phyloP scores from a whole-genome alignment of 495 filamentous ascomycete species.

The Umbilicaria muhlenbergii region DNA sequence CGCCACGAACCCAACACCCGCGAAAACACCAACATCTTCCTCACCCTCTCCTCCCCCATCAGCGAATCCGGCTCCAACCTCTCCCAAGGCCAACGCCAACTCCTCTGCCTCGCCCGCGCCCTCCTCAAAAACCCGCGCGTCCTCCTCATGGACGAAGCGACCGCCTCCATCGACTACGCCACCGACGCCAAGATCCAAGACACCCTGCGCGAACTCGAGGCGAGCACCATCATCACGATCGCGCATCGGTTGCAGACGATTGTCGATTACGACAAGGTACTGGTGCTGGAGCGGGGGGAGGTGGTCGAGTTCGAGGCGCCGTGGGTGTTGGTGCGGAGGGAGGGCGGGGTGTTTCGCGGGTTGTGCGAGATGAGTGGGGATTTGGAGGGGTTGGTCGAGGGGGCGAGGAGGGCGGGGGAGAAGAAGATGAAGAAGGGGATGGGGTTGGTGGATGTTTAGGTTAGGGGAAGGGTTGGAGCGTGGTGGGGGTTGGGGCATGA shows the following conservation, averaged over 20 bases:
- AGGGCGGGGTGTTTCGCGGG: slow-evolving; percentile 57
- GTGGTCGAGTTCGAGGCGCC: slow-evolving; percentile 86
- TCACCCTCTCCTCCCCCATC: slow-evolving; percentile 67
- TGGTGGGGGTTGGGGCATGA: background rate
- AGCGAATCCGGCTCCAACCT: slow-evolving; percentile 91
- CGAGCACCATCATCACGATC: slow-evolving; percentile 91
- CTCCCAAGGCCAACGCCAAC: slow-evolving; percentile 91
- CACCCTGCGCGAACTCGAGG: slow-evolving; percentile 71
- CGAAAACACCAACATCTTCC: slow-evolving; percentile 89
- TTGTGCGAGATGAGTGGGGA: slow-evolving; percentile 98
- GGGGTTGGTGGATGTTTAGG: background rate
- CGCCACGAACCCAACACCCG: slow-evolving; percentile 18
- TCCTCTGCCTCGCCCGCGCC: slow-evolving; percentile 87
- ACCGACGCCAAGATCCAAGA: slow-evolving; percentile 94
- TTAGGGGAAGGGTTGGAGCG: background rate
- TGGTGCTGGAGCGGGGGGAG: slow-evolving; percentile 78
- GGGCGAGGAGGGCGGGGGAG: slow-evolving; percentile 59
- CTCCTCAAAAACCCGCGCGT: slow-evolving; percentile 85
- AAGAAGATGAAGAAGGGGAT: slow-evolving; percentile 19
- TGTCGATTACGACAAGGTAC: slow-evolving; percentile 95
- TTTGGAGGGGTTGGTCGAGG: slow-evolving; percentile 50
- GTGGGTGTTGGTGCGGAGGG: slow-evolving; percentile 53
- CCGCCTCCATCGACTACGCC: slow-evolving; percentile 92
- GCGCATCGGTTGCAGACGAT: slow-evolving; percentile 96
- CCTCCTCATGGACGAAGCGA: slow-evolving; percentile 97